These are phyloP conservation scores for Phytophthora brassicae DNA, from an alignment of 352 stramenopile species.

Conservation along the genomic window DNA sequence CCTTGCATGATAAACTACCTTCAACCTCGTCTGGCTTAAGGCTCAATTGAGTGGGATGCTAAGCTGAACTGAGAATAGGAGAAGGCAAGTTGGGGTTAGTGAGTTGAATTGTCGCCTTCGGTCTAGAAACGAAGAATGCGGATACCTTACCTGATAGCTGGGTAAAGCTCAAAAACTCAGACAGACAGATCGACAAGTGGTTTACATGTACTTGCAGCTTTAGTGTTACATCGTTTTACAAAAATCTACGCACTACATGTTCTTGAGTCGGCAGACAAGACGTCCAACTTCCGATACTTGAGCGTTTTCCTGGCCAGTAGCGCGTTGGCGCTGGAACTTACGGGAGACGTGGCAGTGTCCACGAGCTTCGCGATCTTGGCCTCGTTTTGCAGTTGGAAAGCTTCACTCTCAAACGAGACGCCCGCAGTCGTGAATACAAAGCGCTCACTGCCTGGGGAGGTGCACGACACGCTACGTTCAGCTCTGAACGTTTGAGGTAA, in stretches of 20 bases:
- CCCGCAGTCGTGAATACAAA: background rate
- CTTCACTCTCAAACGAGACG: constrained; percentile 37
- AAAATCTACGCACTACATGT: background rate
- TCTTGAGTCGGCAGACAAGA: background rate
- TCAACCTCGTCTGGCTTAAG: too few species aligned
- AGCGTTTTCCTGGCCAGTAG: constrained; percentile 43
- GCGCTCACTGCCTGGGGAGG: background rate
- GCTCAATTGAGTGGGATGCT: too few species aligned
- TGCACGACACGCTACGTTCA: constrained; percentile 5
- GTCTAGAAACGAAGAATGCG: too few species aligned
- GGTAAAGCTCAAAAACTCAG: too few species aligned
- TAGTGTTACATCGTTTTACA: background rate
- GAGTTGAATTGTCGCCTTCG: too few species aligned
- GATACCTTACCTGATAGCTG: too few species aligned
- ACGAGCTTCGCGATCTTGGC: constrained; percentile 21
- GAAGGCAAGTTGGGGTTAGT: too few species aligned
- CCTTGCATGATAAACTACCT: too few species aligned
- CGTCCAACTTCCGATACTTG: constrained; percentile 37
- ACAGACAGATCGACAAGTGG: too few species aligned
- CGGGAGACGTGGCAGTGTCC: constrained; percentile 4
- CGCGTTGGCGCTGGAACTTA: constrained; percentile 19
- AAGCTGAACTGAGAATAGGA: too few species aligned
- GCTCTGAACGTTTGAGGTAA: constrained; percentile 5
- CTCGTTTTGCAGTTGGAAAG: constrained; percentile 26
- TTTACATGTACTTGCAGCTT: too few species aligned